Evolutionary conservation across 169 alveolate genomes (phyloP).

Genomic region (Besnoitia besnoiti): DNA sequence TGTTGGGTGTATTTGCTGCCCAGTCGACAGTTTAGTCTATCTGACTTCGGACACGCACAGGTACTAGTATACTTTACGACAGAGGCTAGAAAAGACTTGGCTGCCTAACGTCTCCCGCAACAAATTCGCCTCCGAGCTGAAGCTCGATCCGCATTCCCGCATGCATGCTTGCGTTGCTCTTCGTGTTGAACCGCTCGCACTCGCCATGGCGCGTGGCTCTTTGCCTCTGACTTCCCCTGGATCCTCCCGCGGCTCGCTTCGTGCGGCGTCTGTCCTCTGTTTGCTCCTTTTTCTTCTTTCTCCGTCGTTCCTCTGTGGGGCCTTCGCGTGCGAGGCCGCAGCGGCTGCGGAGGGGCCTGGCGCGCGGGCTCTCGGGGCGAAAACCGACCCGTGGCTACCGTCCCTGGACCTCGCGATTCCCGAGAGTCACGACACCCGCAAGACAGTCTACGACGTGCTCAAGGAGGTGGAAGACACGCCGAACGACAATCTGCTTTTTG

Average conservation of each 20-base stretch:
- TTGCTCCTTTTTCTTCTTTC: neutral
- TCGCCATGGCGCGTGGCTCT: neutral
- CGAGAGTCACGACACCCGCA: constrained; percentile 33
- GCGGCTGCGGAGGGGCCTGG: too few species aligned
- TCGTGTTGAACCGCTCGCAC: neutral
- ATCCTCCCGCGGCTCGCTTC: neutral
- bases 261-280: too few species aligned
- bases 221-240: neutral
- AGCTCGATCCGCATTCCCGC: too few species aligned
- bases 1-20: too few species aligned
- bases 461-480: constrained; percentile 15
- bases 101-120: too few species aligned
- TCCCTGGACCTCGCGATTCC: constrained; percentile 20
- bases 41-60: too few species aligned
- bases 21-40: too few species aligned
- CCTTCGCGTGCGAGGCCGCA: neutral
- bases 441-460: constrained; percentile 16
- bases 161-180: neutral
- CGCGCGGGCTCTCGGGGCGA: neutral
- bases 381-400: constrained; percentile 26
- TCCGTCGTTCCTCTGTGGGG: neutral
- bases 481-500: constrained; percentile 28
- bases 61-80: too few species aligned
- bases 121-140: too few species aligned
- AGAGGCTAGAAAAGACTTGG: too few species aligned